These are phyloP conservation scores for Xenoacremonium recifei DNA, from an alignment of 2,329 filamentous ascomycete species.

Conservation along the genomic window DNA sequence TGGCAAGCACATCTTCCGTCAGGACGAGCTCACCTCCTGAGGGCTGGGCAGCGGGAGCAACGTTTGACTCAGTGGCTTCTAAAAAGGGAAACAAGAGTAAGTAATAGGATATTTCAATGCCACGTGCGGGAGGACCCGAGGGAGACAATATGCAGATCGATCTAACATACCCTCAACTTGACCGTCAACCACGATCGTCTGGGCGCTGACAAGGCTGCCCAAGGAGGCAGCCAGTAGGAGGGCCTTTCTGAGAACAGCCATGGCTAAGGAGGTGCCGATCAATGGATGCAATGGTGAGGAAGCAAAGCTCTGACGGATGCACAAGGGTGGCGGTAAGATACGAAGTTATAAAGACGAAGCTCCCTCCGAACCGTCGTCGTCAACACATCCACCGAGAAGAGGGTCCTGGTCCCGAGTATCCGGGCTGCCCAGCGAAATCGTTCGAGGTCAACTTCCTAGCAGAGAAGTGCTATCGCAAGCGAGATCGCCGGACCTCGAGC, in stretches of 20 bases:
- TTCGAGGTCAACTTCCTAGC: too few relatives aligned
- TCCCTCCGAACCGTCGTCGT: background rate
- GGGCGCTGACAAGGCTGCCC: constrained; percentile 9
- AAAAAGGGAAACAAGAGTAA: background rate
- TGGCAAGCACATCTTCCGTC: constrained; percentile 30
- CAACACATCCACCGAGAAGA: background rate
- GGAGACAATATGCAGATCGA: background rate
- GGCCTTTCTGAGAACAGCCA: constrained; percentile 14
- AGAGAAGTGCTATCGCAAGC: too few relatives aligned
- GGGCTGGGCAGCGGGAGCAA: constrained; percentile 19
- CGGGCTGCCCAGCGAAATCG: background rate
- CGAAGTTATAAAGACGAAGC: background rate
- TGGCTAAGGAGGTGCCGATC: constrained; percentile 9
- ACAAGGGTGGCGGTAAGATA: background rate
- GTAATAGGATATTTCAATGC: background rate
- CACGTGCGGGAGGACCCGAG: background rate
- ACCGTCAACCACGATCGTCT: constrained; percentile 19
- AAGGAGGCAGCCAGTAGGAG: constrained; percentile 4
- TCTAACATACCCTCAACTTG: constrained; percentile 15
- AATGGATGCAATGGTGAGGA: constrained; percentile 3
- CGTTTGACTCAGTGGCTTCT: constrained; percentile 19
- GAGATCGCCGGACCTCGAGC: too few relatives aligned
- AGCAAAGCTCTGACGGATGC: background rate
- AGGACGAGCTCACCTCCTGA: constrained; percentile 31
- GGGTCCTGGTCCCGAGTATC: background rate